Percentiles rank a stretch among this genome's conserved stretches.
These are phyloP conservation scores for Phyllachora maydis DNA, from an alignment of 2,329 filamentous ascomycete genomes.

Conservation along the genomic window DNA sequence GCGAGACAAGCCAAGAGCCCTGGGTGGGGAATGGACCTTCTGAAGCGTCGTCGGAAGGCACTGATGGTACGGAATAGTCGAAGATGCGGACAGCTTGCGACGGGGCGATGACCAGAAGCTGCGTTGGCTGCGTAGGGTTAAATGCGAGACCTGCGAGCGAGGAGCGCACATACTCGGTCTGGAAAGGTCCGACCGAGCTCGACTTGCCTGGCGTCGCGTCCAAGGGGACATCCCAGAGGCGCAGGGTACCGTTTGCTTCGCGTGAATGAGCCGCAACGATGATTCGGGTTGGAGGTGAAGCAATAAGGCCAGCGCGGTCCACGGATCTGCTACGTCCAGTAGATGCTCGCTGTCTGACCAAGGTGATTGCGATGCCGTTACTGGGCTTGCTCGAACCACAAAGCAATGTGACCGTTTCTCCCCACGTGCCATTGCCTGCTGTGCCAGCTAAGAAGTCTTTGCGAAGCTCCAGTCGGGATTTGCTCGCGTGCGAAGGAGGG, in stretches of 20 bases:
- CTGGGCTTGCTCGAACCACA: constrained; percentile 29
- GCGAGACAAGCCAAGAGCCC: constrained; percentile 42
- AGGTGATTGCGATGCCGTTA: constrained; percentile 32
- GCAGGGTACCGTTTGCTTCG: constrained; percentile 35
- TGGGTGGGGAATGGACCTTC: constrained; percentile 30
- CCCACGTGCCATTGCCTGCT: constrained; percentile 41
- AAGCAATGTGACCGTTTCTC: constrained; percentile 33
- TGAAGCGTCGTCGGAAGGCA: constrained; percentile 27
- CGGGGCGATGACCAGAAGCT: constrained; percentile 34
- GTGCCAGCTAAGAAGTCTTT: constrained; percentile 27
- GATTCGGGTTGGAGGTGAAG: constrained; percentile 14
- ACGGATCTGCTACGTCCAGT: constrained; percentile 14
- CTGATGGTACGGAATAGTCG: constrained; percentile 33
- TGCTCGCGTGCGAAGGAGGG: constrained; percentile 38
- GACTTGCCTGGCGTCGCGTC: constrained; percentile 16
- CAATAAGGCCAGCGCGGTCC: constrained; percentile 14
- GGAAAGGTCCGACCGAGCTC: constrained; percentile 26
- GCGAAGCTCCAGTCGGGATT: constrained; percentile 30
- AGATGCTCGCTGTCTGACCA: constrained; percentile 17
- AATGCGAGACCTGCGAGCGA: constrained; percentile 36
- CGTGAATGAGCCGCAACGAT: constrained; percentile 39
- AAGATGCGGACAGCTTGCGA: constrained; percentile 38
- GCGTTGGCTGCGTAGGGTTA: constrained; percentile 35
- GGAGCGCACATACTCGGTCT: constrained; percentile 34
- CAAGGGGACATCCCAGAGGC: constrained; percentile 35